Base-by-base conservation (phyloP, 2,329 filamentous ascomycete species). In the Tolypocladium endophyticum region DNA sequence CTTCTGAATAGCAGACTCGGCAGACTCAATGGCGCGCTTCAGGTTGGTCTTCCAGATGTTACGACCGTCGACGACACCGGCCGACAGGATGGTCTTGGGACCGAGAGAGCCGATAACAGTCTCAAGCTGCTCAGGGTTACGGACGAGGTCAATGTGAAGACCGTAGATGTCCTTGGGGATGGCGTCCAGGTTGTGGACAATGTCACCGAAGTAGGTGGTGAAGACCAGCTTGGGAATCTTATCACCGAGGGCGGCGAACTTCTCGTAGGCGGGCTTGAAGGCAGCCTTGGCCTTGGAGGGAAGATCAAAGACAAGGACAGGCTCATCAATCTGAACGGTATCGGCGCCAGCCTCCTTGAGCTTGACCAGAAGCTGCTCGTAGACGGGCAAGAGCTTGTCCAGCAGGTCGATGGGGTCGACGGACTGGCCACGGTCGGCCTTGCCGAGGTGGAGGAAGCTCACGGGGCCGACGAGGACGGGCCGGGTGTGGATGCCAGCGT, bases 1-100 rank as follows among this genome's bases (percentile, higher is more conserved):
- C 82, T 96, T 85, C 82, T 97, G 90, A 71, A 97, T 81, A 65
- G 93, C 94, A 62, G 85, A 81, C 86, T 97, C 91, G 63, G 94
- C 88, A 65, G 81, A 85, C 82, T 94, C 92, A 66, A 99, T 95
- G 72, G 94, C 92, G 71, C 86, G 86, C 86, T 96, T 89, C 81
- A 97, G 89, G 87, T 97, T 96, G 80, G 92, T 97, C 90, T 99
- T 99, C 94, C 94, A 99, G 84, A 99, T 97, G 86, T 99, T 99
- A 72, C 94, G 92, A 71, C 94, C 94, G 71, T 99, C 92, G 67
- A 99, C 94, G 69, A 99, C 89, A 90, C 94, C 94, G 66, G 87
- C 89, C 67, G 94, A 99, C 67, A 99, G 87, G 68, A 92, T 78
- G 74, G 96, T 95, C 76, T 92, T 91, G 74, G 90, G 79, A 75